Evolutionary conservation across 1,284 basidiomycete genomes (phyloP).

Genomic region (Porogramme epimiltina): DNA sequence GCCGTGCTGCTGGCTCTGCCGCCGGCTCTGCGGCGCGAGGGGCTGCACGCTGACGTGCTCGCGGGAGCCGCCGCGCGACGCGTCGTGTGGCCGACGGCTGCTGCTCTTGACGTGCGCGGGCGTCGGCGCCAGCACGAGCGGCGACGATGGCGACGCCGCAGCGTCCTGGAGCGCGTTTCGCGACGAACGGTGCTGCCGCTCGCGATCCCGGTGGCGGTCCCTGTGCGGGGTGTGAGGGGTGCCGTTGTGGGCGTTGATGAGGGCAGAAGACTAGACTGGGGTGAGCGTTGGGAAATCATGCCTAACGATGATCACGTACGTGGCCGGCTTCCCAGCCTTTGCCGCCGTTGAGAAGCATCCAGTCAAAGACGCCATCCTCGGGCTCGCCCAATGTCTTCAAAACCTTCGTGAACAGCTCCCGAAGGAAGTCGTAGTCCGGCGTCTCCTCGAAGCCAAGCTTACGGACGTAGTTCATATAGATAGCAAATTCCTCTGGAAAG

Average conservation of each 20-base stretch:
- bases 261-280: conserved; percentile 42
- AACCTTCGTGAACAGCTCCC: conserved; percentile 93
- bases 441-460: conserved; percentile 95
- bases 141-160: conserved; percentile 46
- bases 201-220: conserved; percentile 50
- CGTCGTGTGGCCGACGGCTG: conserved; percentile 47
- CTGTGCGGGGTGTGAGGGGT: conserved; percentile 56
- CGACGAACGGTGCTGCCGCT: conserved; percentile 51
- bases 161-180: conserved; percentile 56
- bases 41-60: conserved; percentile 64
- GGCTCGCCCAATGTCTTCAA: conserved; percentile 87
- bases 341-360: conserved; percentile 92
- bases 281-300: background rate
- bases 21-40: conserved; percentile 59
- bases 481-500: conserved; percentile 86
- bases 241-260: conserved; percentile 54
- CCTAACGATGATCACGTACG: conserved; percentile 37
- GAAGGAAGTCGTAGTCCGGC: conserved; percentile 96
- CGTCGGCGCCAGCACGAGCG: conserved; percentile 62
- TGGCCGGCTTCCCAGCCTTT: conserved; percentile 87
- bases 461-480: conserved; percentile 97
- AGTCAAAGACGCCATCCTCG: conserved; percentile 95
- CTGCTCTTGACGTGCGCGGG: conserved; percentile 61
- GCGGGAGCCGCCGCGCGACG: conserved; percentile 42
- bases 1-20: conserved; percentile 60